Evolutionary conservation across 192 early-diverging fungal species (phyloP).

Genomic region (Backusella australiensis): DNA sequence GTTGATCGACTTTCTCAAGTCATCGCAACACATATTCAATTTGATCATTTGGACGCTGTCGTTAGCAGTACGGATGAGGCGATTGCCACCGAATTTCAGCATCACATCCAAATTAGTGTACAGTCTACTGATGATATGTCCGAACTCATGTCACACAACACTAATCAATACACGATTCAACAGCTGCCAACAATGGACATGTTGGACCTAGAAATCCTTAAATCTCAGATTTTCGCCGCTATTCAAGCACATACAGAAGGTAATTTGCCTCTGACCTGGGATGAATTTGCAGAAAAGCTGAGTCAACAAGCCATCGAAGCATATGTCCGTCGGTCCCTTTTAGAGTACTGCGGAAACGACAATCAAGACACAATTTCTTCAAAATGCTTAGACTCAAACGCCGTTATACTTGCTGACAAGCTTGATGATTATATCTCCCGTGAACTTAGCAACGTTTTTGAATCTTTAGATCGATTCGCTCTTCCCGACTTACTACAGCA

Average conservation of each 20-base stretch:
- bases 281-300: conserved; percentile 20
- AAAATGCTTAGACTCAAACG: conserved; percentile 11
- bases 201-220: conserved; percentile 29
- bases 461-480: conserved; percentile 14
- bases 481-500: conserved; percentile 16
- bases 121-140: conserved; percentile 2
- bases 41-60: conserved; percentile 29
- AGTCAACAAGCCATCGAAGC: conserved; percentile 16
- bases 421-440: conserved; percentile 19
- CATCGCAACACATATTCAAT: conserved; percentile 26
- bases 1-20: conserved; percentile 19
- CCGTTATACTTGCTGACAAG: conserved; percentile 5
- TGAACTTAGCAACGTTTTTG: conserved; percentile 18
- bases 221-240: conserved; percentile 28
- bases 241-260: conserved; percentile 28
- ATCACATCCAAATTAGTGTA: conserved; percentile 24
- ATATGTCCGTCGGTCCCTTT: background rate
- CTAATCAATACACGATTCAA: background rate
- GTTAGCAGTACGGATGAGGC: conserved; percentile 9
- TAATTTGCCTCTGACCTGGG: conserved; percentile 25
- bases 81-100: conserved; percentile 19
- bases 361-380: background rate
- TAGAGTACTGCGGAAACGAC: conserved; percentile 7
- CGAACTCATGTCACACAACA: background rate
- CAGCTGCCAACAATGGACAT: background rate